These are phyloP conservation scores for Chaetomium olivaceum DNA, from an alignment of 2,329 filamentous ascomycete genomes.

Conservation along the genomic window DNA sequence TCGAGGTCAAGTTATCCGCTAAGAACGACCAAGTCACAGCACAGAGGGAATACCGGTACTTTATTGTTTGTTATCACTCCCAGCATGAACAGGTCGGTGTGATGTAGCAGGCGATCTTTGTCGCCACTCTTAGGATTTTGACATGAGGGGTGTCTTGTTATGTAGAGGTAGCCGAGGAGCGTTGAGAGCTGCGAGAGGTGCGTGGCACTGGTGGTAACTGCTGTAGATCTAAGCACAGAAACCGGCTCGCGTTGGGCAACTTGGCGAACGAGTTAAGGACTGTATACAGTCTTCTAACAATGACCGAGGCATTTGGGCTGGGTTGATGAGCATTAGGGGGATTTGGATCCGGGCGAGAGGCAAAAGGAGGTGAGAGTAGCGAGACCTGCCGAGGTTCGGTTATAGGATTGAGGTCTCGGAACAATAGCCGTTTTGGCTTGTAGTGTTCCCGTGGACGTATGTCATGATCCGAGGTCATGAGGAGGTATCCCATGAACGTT, in stretches of 20 bases:
- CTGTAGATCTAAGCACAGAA: background rate
- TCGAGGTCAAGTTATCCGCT: no score
- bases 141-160: background rate
- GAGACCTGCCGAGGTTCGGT: background rate
- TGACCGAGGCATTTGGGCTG: background rate
- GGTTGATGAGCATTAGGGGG: background rate
- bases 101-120: background rate
- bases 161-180: background rate
- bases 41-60: no score
- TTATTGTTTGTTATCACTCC: background rate
- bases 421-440: background rate
- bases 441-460: background rate
- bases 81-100: background rate
- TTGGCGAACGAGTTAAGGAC: background rate
- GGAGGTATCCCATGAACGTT: background rate
- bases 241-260: background rate
- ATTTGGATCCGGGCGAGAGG: no score
- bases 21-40: no score
- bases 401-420: background rate
- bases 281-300: background rate
- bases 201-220: background rate
- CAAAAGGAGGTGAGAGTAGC: background rate
- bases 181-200: background rate
- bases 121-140: background rate
- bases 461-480: background rate